A percentile compares a stretch with the other conserved stretches of the same genome.
These are phyloP conservation scores for Vigna mungo DNA, from an alignment of 306 rosid species.

Conservation along the genomic window DNA sequence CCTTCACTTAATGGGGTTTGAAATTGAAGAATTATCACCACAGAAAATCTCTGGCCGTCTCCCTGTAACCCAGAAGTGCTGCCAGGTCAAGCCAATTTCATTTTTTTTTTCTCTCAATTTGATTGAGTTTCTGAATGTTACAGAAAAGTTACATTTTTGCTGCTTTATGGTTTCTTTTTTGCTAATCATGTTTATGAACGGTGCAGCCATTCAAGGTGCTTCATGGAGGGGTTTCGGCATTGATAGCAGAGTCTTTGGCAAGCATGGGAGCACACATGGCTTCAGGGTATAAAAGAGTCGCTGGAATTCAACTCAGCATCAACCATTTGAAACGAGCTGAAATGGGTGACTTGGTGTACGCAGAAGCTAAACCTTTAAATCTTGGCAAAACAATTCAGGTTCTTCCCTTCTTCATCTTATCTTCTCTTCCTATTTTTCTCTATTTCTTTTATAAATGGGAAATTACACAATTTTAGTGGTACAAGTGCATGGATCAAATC, in stretches of 20 bases:
- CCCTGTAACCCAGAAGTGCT: slow-evolving; percentile 64
- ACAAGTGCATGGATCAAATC: too few relatives aligned
- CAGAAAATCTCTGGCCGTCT: slow-evolving; percentile 71
- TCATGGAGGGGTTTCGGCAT: slow-evolving; percentile 97
- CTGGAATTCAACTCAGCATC: slow-evolving; percentile 90
- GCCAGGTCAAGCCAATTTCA: slow-evolving; percentile 62
- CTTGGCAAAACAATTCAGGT: slow-evolving; percentile 85
- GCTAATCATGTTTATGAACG: not conserved
- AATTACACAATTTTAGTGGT: too few relatives aligned
- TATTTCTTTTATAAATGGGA: too few relatives aligned
- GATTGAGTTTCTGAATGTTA: not conserved
- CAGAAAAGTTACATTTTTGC: too few relatives aligned
- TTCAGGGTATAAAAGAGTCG: slow-evolving; percentile 78
- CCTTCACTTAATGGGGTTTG: slow-evolving; percentile 71
- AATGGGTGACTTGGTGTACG: slow-evolving; percentile 72
- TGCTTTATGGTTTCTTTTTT: too few relatives aligned
- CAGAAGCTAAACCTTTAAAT: slow-evolving; percentile 72
- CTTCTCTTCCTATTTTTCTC: not conserved
- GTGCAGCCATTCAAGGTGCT: slow-evolving; percentile 91
- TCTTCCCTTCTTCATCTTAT: not conserved
- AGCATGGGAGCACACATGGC: slow-evolving; percentile 77
- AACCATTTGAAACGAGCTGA: slow-evolving; percentile 78
- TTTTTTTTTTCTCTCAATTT: not conserved
- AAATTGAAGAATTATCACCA: slow-evolving; percentile 60
- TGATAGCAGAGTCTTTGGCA: slow-evolving; percentile 85